Conservation (phyloP, 2,329 filamentous ascomycete species). For the Colletotrichum sp. region DNA sequence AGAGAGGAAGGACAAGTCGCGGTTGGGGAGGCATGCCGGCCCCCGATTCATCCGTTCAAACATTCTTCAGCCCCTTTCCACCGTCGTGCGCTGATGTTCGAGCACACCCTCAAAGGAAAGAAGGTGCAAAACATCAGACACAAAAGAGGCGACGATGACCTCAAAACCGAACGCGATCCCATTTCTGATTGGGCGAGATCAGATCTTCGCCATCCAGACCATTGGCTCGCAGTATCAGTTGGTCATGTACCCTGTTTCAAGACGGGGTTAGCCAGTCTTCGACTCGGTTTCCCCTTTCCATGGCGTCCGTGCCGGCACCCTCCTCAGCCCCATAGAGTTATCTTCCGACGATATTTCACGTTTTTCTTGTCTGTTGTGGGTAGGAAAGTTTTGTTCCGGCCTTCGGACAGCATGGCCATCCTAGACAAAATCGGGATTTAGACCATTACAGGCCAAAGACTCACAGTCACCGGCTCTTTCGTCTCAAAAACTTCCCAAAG, state of each 20-base stretch:
- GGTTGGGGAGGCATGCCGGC: not conserved
- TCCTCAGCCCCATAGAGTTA: constrained; percentile 13
- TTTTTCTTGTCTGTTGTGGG: constrained; percentile 4
- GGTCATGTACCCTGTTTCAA: constrained; percentile 16
- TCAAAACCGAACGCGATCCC: not conserved
- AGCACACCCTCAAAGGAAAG: not conserved
- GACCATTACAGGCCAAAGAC: not conserved
- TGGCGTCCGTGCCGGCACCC: not conserved
- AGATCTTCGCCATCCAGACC: not conserved
- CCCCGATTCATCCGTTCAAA: constrained; percentile 12
- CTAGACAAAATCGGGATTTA: not conserved
- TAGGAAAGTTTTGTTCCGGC: not conserved
- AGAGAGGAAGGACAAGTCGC: not conserved
- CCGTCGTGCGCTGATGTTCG: constrained; percentile 15
- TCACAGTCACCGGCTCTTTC: not conserved
- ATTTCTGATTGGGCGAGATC: not conserved
- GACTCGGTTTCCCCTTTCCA: not conserved
- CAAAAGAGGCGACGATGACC: constrained; percentile 11
- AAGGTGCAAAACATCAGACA: constrained; percentile 18
- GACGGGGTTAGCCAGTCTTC: constrained; percentile 2
- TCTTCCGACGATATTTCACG: constrained; percentile 11
- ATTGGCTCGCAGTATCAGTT: not conserved
- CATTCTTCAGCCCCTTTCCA: not conserved
- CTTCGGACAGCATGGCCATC: constrained; percentile 3
- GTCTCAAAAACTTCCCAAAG: not conserved